Conservation (phyloP, 2,329 filamentous ascomycete species). For the Colletotrichum siamense region DNA sequence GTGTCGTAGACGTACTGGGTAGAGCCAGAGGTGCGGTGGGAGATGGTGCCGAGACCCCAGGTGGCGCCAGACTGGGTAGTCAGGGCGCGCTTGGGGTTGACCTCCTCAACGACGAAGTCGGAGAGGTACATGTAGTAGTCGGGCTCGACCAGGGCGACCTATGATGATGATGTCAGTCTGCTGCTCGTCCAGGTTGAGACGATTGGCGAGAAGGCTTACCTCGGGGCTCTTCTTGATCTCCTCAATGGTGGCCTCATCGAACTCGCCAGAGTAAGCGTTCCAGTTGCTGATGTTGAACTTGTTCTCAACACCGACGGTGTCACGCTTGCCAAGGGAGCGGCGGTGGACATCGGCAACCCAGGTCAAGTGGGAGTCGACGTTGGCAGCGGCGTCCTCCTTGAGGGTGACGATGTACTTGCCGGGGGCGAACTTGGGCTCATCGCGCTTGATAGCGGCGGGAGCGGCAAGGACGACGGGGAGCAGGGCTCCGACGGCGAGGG, state of each 20-base stretch:
- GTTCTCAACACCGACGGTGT: conserved; percentile 17
- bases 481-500: conserved; percentile 35
- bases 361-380: conserved; percentile 31
- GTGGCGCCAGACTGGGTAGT: conserved; percentile 39
- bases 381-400: conserved; percentile 38
- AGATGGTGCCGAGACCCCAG: conserved; percentile 53
- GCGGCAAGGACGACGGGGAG: conserved; percentile 31
- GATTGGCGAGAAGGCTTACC: conserved; percentile 40
- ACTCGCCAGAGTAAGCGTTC: conserved; percentile 49
- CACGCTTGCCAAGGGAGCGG: conserved; percentile 36
- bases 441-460: conserved; percentile 31
- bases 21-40: conserved; percentile 38
- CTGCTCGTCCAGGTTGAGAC: neutral
- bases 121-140: conserved; percentile 32
- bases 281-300: conserved; percentile 33
- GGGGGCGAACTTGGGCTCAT: conserved; percentile 36
- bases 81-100: conserved; percentile 16
- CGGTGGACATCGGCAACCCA: conserved; percentile 35
- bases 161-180: conserved; percentile 27
- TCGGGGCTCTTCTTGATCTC: conserved; percentile 43
- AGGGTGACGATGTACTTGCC: conserved; percentile 53
- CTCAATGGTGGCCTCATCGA: conserved; percentile 45
- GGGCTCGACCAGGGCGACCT: conserved; percentile 39
- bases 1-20: conserved; percentile 46
- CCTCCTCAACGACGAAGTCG: conserved; percentile 24